Evolutionary conservation across 202 grass and related monocot species (phyloP), one percentile per base, ranked within the genome.

Genomic region (Sporobolus alterniflorus): DNA sequence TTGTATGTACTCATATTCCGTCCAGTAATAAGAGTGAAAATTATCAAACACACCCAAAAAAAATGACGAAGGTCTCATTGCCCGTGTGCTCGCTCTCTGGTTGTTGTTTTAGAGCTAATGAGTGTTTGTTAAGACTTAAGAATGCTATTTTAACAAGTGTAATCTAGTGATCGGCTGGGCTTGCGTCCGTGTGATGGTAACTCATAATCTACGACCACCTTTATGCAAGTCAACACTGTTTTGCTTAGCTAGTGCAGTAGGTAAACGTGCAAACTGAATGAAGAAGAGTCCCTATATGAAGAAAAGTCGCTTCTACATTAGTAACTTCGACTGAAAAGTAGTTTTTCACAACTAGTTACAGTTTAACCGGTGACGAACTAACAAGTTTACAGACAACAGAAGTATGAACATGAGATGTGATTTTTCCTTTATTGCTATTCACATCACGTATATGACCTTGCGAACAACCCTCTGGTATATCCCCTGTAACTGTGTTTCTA

Each of bases 131-230:
- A n/a, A n/a, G n/a, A n/a, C n/a, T 41, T 64, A 29, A 49, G 31
- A 32, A 49, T 20, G 74, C 4, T 65, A 62, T 11, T 13, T 28
- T 64, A 65, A 47, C 16, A 66, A 59, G 9, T 64, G 57, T 25
- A 47, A 59, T 78, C 79, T 33, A 77, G 40, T 55, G 52, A 63
- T 51, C 75, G 42, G 54, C 32, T 36, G 78, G 33, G 34, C 49
- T 82, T 82, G 73, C 78, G 83, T 89, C 50, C n/a, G 32, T 67
- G 41, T 42, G 59, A 73, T 36, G 59, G 47, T 82, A 73, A 82
- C 83, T 52, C 51, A 62, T 85, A 67, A 49, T 82, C 65, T 73
- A 59, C 66, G 65, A 77, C 64, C 65, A 61, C 7, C 67, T 82
- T 82, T 67, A 33, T 46, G 65, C 24, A 24, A 40, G 88, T 90